phyloP scores from a whole-genome alignment of 441 rosid genomes.

The Euphorbia celastroides region DNA sequence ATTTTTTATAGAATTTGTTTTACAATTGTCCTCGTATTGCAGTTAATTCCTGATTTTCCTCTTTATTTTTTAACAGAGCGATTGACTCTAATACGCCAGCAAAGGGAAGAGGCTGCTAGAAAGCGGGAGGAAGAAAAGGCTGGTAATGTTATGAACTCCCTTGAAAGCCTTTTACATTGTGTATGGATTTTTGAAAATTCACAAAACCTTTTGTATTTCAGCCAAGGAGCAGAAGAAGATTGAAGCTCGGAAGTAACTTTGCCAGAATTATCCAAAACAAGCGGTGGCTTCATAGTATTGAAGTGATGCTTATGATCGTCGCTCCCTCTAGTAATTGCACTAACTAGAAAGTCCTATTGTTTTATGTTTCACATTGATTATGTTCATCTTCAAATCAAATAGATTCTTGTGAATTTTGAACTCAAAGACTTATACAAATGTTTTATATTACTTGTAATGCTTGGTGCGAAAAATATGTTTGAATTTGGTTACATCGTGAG shows the following conservation, averaged over 20 bases:
- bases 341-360: conserved; percentile 4
- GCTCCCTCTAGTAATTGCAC: conserved; percentile 1
- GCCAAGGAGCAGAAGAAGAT: conserved; percentile 78
- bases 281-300: conserved; percentile 1
- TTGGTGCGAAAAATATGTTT: neutral
- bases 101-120: conserved; percentile 87
- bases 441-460: neutral
- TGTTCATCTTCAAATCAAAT: conserved; percentile 10
- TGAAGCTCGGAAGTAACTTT: conserved; percentile 62
- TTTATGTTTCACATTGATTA: conserved; percentile 5
- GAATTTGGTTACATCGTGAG: neutral
- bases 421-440: conserved; percentile 9
- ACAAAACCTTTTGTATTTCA: conserved; percentile 27
- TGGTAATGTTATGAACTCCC: conserved; percentile 33
- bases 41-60: neutral
- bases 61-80: conserved; percentile 46
- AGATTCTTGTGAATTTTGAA: conserved; percentile 10
- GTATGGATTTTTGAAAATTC: neutral
- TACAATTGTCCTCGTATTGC: neutral
- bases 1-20: neutral
- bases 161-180: neutral
- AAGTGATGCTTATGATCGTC: conserved; percentile 7
- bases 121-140: conserved; percentile 95
- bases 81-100: conserved; percentile 73
- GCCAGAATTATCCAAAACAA: neutral